Base-by-base conservation (phyloP, 1,284 basidiomycete genomes). In the Waitea zeae region DNA sequence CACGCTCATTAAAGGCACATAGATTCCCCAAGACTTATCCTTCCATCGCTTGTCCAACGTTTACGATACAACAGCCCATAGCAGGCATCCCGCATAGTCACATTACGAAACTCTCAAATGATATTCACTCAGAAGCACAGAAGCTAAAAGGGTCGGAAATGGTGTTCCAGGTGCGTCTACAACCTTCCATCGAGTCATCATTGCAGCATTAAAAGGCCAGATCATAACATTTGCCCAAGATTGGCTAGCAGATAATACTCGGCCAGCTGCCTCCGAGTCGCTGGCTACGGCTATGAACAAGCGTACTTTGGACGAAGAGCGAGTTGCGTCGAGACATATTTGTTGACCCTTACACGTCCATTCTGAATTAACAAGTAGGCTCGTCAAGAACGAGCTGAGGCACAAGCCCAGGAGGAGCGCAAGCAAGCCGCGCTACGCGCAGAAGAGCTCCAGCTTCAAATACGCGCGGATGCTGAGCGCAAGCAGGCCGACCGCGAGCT, bases 21-120 rank as follows among this genome's bases (percentile, higher is more conserved):
- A 83, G 78, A 49, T 69, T 84, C 39, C 78, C 80, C 3, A 81
- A 76, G 52, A 80, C 79, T 35, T 82, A 82, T 49, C 80, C 81
- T 9, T 53, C 58, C 3, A 62, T 74, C 35, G 71, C 76, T 17
- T 66, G 60, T 31, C 74, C 81, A 3, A 67, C 61, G 2, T 78
- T 84, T 44, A 61, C 67, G 3, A 64, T 82, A 28, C 65, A 76
- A 47, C 72, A 68, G 42, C 74, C 74, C 17, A 64, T 66, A 36
- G 55, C 58, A 26, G 76, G 77, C 17, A 44, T 83, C 20, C 57
- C 50, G 29, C 55, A 61, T 30, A 61, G 67, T 13, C 59, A 78
- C 42, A 52, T 74, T 31, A 53, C 56, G 27, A 67, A 59, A 31
- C 49, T 84, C 12, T 55, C 62, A 3, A 67, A 64, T 32, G 59